Conservation (phyloP, 148 eudicot genomes). For the Polygonum aviculare region DNA sequence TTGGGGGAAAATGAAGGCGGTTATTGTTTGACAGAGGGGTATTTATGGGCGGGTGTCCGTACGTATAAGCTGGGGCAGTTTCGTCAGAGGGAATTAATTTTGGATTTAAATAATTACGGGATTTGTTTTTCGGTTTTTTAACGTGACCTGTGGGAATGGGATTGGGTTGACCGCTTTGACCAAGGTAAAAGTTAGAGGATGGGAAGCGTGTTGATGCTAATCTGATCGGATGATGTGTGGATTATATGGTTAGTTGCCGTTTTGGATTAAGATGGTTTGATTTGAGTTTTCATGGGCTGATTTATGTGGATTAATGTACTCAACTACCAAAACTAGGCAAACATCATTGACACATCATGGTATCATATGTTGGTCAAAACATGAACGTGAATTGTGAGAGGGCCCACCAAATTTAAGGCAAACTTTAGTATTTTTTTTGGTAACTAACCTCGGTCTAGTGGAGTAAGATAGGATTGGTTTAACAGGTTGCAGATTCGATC, state of each 20-base stretch:
- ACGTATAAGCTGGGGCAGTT: conserved; percentile 1
- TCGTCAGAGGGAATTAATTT: conserved; percentile 1
- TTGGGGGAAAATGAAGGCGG: background rate
- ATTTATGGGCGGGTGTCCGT: conserved; percentile 8
- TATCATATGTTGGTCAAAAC: background rate
- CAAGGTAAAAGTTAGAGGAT: background rate
- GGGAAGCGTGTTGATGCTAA: background rate
- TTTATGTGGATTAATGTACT: background rate
- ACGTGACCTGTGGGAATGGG: background rate
- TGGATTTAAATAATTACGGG: background rate
- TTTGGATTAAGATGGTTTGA: background rate
- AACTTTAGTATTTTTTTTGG: background rate
- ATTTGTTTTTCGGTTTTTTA: background rate
- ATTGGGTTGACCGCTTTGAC: background rate
- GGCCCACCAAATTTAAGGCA: background rate
- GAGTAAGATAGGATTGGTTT: too few species aligned
- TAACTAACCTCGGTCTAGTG: too few species aligned
- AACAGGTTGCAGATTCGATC: too few species aligned
- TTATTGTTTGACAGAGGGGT: background rate
- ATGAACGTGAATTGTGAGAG: background rate
- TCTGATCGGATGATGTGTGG: background rate
- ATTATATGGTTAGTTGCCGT: background rate
- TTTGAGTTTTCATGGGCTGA: background rate
- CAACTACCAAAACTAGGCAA: background rate
- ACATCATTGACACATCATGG: too few species aligned